These are phyloP conservation scores for Catenaria anguillulae DNA, from an alignment of 371 early-diverging fungal genomes.

Conservation along the genomic window DNA sequence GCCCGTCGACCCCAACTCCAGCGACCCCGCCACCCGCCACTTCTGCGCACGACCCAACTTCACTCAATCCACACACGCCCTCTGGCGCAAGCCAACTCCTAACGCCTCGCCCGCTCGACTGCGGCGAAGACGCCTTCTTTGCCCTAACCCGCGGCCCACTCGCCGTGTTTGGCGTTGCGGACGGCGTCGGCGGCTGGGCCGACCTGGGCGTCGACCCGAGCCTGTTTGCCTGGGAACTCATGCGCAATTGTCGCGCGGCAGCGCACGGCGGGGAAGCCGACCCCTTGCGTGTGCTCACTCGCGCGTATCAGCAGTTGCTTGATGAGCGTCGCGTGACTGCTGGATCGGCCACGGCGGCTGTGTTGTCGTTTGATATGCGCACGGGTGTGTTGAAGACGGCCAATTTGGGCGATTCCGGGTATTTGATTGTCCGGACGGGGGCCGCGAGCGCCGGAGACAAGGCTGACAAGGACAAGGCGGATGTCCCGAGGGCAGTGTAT, in stretches of 20 bases:
- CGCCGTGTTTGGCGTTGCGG: conserved; percentile 10
- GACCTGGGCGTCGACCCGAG: conserved; percentile 10
- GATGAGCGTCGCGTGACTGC: conserved; percentile 6
- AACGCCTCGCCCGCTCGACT: conserved; percentile 62
- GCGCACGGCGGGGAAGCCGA: too few relatives aligned
- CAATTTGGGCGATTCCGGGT: conserved; percentile 16
- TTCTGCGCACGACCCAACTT: too few relatives aligned
- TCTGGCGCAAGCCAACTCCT: neutral
- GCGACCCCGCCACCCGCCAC: neutral
- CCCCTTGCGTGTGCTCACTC: neutral
- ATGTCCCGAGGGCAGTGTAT: conserved; percentile 6
- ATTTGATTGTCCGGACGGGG: conserved; percentile 6
- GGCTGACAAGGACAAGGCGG: too few relatives aligned
- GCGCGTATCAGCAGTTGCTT: conserved; percentile 6
- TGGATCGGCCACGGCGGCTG: conserved; percentile 12
- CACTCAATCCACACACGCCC: neutral
- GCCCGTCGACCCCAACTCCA: neutral
- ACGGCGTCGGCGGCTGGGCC: conserved; percentile 17
- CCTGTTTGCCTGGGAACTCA: conserved; percentile 14
- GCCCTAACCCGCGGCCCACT: neutral
- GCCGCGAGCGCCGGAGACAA: too few relatives aligned
- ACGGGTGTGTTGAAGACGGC: conserved; percentile 8
- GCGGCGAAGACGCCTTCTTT: conserved; percentile 21
- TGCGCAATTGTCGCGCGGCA: conserved; percentile 9
- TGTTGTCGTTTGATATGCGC: conserved; percentile 11